A percentile compares a stretch with the other conserved stretches of the same genome.
Evolutionary conservation across 371 early-diverging fungal genomes (phyloP).

Genomic region (Fennellomyces sp.): DNA sequence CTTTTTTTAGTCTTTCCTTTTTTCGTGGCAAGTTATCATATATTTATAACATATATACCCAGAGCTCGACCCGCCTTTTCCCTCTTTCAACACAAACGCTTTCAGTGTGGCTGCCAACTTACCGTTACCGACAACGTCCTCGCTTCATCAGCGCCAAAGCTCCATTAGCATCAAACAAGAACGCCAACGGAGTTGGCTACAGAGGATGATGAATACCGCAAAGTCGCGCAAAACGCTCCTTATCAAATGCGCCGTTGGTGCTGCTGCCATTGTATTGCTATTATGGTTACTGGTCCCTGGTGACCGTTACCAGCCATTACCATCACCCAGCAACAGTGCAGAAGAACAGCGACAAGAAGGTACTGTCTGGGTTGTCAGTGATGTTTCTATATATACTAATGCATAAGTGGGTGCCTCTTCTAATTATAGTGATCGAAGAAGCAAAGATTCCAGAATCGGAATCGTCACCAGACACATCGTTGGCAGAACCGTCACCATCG

Average conservation of each 20-base stretch:
- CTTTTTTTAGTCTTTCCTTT: too few relatives aligned
- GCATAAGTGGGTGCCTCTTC: not conserved
- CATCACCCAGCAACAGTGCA: not conserved
- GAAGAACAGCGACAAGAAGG: slow-evolving; percentile 1
- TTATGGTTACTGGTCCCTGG: slow-evolving; percentile 20
- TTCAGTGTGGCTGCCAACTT: slow-evolving; percentile 7
- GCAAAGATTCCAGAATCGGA: not conserved
- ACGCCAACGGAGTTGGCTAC: slow-evolving; percentile 29
- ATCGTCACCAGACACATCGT: not conserved
- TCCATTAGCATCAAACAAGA: slow-evolving; percentile 43
- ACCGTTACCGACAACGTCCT: slow-evolving; percentile 11
- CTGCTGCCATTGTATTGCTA: slow-evolving; percentile 15
- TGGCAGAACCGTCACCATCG: not conserved
- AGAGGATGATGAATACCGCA: slow-evolving; percentile 25
- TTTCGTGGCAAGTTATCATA: too few relatives aligned
- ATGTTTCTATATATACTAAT: not conserved
- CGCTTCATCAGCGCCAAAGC: slow-evolving; percentile 45
- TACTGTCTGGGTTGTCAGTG: too few relatives aligned
- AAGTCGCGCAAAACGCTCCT: slow-evolving; percentile 24
- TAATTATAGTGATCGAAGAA: slow-evolving; percentile 3
- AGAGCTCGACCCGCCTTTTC: not conserved
- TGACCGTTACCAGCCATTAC: slow-evolving; percentile 9
- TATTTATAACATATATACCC: slow-evolving; percentile 4
- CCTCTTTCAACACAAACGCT: not conserved
- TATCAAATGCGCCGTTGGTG: slow-evolving; percentile 12